Evolutionary conservation across 2,329 filamentous ascomycete genomes (phyloP).

Genomic region (Colletotrichum sp.): DNA sequence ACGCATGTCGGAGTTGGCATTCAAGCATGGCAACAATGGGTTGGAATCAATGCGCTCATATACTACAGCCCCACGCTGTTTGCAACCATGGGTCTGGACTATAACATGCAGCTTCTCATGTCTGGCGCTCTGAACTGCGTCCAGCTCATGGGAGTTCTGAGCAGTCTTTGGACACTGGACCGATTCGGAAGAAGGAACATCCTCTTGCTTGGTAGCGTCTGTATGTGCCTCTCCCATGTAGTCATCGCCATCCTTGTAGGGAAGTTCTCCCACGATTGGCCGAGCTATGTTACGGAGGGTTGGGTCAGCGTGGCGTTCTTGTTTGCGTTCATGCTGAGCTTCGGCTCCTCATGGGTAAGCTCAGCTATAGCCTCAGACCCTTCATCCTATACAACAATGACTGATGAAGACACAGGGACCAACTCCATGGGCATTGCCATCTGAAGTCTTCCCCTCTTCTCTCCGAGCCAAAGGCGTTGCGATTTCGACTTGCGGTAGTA

Average conservation of each 20-base stretch:
- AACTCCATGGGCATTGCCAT: background rate
- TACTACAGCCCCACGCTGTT: slow-evolving; percentile 31
- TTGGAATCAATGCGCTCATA: slow-evolving; percentile 25
- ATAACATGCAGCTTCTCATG: slow-evolving; percentile 32
- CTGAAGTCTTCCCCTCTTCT: background rate
- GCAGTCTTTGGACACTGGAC: slow-evolving; percentile 22
- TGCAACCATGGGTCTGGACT: slow-evolving; percentile 27
- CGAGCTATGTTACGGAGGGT: background rate
- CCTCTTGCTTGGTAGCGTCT: slow-evolving; percentile 30
- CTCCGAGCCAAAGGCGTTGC: background rate
- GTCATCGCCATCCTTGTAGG: background rate
- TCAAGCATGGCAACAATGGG: slow-evolving; percentile 23
- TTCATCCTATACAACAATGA: background rate
- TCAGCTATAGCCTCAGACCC: background rate
- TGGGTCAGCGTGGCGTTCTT: background rate
- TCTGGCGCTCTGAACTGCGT: slow-evolving; percentile 38
- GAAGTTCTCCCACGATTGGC: background rate
- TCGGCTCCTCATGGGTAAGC: background rate
- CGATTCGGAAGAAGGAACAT: slow-evolving; percentile 23
- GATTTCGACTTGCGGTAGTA: background rate
- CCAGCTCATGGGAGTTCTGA: slow-evolving; percentile 32
- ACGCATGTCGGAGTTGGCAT: slow-evolving; percentile 40
- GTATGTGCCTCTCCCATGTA: slow-evolving; percentile 15
- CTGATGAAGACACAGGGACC: background rate
- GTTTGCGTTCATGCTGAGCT: background rate